Base-by-base conservation (phyloP, 345 rosid genomes). In the Arabis alpina region DNA sequence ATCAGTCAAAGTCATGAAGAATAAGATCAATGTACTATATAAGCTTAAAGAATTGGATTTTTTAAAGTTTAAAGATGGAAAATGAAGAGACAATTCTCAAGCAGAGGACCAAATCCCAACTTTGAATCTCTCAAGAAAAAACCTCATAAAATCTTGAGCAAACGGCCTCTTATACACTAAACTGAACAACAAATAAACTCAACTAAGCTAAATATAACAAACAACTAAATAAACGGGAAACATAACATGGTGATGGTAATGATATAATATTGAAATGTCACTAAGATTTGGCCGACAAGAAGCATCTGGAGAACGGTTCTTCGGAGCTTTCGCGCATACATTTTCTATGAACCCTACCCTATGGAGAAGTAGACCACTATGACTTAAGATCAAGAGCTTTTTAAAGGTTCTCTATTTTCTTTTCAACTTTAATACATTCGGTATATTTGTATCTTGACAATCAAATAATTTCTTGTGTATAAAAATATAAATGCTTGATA, bases 61-160 rank as follows among this genome's bases (percentile, higher is more conserved):
- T 16, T 1, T 10, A 3, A 8, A 37, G 32, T 28, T 6, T 34
- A 64, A 64, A 27, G 6, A 47, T 4, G 23, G 27, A 54, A 10
- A 14, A 13, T 11, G 37, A 25, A 51, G 8, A 41, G 34, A 47
- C 70, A 34, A 70, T 79, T 66, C 70, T 49, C 41, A 67, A 25
- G 80, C 80, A 14, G 80, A 69, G 0, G 88, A 83, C 86, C 88
- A 82, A 12, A 83, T 68, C 57, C 81, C 86, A 9, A 83, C 83
- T 80, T 83, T 74, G 28, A 82, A 83, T 54, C 77, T 73, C 28
- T 82, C 77, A 15, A 83, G 74, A 51, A 84, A 77, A 7, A 86
- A 82, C 52, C 64, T 70, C 23, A 86, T 24, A 11, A 83, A 83
- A 0, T 77, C 87, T 6, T 72, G 77, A 15, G 78, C 73, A 64